These are phyloP conservation scores for Candida tallmaniae DNA, from an alignment of 805 yeast genomes.

Conservation along the genomic window DNA sequence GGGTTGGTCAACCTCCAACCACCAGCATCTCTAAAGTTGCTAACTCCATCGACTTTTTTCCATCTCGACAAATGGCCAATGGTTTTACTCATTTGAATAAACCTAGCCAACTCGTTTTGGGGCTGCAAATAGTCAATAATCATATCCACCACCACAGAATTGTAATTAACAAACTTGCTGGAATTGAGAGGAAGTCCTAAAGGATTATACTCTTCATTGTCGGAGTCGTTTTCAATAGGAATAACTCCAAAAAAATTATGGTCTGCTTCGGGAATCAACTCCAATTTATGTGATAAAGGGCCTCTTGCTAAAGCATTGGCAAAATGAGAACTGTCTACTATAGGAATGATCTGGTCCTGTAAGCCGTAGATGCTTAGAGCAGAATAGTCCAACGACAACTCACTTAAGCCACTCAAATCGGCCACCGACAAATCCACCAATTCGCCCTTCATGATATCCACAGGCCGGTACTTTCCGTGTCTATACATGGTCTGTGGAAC, in stretches of 20 bases:
- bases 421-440: conserved; percentile 45
- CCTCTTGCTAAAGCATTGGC: conserved; percentile 56
- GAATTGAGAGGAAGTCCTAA: conserved; percentile 39
- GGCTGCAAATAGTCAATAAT: conserved; percentile 48
- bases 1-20: conserved; percentile 54
- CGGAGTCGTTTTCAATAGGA: conserved; percentile 29
- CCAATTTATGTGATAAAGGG: conserved; percentile 44
- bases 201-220: conserved; percentile 32
- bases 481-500: conserved; percentile 31
- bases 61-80: conserved; percentile 49
- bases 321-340: conserved; percentile 55
- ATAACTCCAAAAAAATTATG: conserved; percentile 69
- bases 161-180: conserved; percentile 53
- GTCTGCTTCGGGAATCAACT: conserved; percentile 64
- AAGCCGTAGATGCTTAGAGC: conserved; percentile 71
- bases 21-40: conserved; percentile 77
- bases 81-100: conserved; percentile 30
- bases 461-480: conserved; percentile 42
- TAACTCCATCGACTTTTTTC: conserved; percentile 61
- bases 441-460: conserved; percentile 48
- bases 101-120: conserved; percentile 50
- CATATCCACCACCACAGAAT: conserved; percentile 44
- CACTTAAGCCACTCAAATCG: conserved; percentile 38
- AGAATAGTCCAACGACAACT: conserved; percentile 42
- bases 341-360: conserved; percentile 61